A percentile compares a stretch with the other conserved stretches of the same genome.
Conservation (phyloP, 129 eudicot species). For the Ambrosia artemisiifolia region DNA sequence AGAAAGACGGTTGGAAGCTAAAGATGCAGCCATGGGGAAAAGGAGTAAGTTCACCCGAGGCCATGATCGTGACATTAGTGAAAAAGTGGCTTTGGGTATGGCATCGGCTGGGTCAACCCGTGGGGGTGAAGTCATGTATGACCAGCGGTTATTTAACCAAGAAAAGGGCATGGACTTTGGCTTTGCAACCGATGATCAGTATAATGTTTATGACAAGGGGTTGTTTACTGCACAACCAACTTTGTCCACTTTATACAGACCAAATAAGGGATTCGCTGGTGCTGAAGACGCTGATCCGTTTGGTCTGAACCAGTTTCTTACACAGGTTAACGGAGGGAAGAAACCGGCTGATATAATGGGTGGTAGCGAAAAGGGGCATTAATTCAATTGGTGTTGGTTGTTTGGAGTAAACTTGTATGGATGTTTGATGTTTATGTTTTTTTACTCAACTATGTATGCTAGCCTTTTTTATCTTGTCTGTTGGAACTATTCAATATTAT, state of each 20-base stretch:
- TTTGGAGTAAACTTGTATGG: too few relatives aligned
- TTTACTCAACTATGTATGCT: too few relatives aligned
- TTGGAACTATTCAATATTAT: too few relatives aligned
- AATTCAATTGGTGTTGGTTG: too few relatives aligned
- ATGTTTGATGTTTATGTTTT: too few relatives aligned
- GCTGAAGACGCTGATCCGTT: constrained; percentile 74
- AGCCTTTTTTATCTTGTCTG: too few relatives aligned
- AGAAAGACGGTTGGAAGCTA: constrained; percentile 77
- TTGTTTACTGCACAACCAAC: constrained; percentile 70
- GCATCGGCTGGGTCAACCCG: constrained; percentile 53
- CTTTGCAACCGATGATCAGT: constrained; percentile 67
- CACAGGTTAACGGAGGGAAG: constrained; percentile 68
- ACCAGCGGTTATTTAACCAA: constrained; percentile 75
- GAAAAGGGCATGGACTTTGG: constrained; percentile 94
- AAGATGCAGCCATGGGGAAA: constrained; percentile 83
- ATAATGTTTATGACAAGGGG: constrained; percentile 71
- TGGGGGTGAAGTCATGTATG: constrained; percentile 79
- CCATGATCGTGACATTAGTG: constrained; percentile 79
- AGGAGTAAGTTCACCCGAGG: constrained; percentile 80
- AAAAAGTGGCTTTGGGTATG: constrained; percentile 90
- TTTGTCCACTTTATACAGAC: constrained; percentile 60
- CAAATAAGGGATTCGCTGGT: constrained; percentile 67
- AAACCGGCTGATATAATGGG: constrained; percentile 70
- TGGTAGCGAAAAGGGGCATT: too few relatives aligned
- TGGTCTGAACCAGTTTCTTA: constrained; percentile 77